These are phyloP conservation scores for Neopestalotiopsis rosae DNA, from an alignment of 2,329 filamentous ascomycete species.

Conservation along the genomic window DNA sequence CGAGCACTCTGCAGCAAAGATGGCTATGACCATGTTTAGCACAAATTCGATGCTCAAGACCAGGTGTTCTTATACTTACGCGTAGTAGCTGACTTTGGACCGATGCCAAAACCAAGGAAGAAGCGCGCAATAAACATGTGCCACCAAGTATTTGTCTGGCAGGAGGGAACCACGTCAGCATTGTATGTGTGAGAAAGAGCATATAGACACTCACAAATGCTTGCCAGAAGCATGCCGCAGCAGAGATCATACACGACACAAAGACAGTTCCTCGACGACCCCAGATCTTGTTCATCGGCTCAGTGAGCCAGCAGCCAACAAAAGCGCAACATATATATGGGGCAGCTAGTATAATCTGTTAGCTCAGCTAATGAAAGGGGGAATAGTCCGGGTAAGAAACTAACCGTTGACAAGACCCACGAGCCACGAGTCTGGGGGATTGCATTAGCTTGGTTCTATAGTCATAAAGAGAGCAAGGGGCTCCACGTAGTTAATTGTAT, in stretches of 20 bases:
- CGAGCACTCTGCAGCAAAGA: conserved; percentile 72
- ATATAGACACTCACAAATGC: conserved; percentile 38
- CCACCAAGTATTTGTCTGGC: conserved; percentile 48
- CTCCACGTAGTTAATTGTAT: not conserved
- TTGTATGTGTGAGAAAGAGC: not conserved
- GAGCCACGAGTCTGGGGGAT: conserved; percentile 55
- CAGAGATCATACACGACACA: conserved; percentile 68
- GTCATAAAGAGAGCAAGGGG: not conserved
- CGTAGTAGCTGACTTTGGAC: conserved; percentile 72
- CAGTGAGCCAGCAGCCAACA: conserved; percentile 75
- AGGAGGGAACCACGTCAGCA: not conserved
- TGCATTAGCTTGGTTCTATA: conserved; percentile 14
- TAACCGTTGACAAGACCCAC: conserved; percentile 63
- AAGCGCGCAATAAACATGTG: conserved; percentile 76
- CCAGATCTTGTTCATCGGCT: conserved; percentile 72
- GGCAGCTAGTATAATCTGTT: conserved; percentile 37
- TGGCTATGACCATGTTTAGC: conserved; percentile 43
- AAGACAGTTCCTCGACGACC: conserved; percentile 76
- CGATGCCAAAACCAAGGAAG: conserved; percentile 72
- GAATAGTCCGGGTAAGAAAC: not conserved
- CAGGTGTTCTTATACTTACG: conserved; percentile 28
- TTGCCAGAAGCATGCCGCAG: conserved; percentile 44
- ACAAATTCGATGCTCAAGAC: not conserved
- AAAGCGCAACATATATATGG: conserved; percentile 72
- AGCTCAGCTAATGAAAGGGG: not conserved